Evolutionary conservation across 192 early-diverging fungal species (phyloP).

Genomic region (Umbelopsis isabellina): DNA sequence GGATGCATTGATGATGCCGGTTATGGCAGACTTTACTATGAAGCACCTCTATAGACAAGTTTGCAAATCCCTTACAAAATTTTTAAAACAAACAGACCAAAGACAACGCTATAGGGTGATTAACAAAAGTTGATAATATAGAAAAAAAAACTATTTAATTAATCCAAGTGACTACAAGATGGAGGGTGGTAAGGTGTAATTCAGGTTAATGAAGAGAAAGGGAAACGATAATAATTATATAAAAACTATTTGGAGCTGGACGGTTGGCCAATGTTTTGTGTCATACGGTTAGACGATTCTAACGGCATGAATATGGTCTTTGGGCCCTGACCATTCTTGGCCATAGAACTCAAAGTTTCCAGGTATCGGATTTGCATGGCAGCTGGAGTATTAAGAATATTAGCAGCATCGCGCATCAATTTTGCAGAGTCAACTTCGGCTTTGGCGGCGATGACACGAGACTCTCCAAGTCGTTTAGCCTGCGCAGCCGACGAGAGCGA

Average conservation of each 20-base stretch:
- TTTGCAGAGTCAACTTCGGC: conserved; percentile 89
- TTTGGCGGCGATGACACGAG: conserved; percentile 85
- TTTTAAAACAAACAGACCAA: no score
- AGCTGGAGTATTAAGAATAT: conserved; percentile 80
- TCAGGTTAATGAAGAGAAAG: no score
- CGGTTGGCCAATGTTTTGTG: not conserved
- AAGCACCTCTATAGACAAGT: not conserved
- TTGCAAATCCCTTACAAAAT: no score
- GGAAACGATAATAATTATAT: no score
- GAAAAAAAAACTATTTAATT: no score
- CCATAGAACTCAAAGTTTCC: conserved; percentile 83
- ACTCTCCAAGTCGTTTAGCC: conserved; percentile 84
- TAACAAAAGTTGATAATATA: no score
- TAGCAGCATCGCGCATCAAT: conserved; percentile 92
- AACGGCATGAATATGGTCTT: conserved; percentile 78
- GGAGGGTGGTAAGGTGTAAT: no score
- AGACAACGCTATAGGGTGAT: no score
- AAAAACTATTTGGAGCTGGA: not conserved
- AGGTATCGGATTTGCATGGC: conserved; percentile 83
- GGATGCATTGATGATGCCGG: conserved; percentile 10
- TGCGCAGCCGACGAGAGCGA: conserved; percentile 88
- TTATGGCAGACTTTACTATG: not conserved
- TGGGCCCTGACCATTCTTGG: conserved; percentile 63
- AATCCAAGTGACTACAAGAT: no score
- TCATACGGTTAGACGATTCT: not conserved